Evolutionary conservation across 768 basidiomycete genomes (phyloP).

Genomic region (Psilocybe tampanensis): DNA sequence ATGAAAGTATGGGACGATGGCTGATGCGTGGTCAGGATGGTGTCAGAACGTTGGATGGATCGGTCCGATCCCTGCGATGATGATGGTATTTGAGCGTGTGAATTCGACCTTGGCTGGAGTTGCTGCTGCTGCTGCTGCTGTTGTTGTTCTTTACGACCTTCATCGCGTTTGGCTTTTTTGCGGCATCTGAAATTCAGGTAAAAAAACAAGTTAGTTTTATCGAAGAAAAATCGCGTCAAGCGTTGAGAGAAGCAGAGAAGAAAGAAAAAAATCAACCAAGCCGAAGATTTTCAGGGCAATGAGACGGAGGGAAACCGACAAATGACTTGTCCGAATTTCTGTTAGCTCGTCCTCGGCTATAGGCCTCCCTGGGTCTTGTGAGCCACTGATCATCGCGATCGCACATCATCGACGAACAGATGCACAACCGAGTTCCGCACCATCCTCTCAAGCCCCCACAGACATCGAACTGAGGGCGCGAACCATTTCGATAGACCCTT

Average conservation of each 20-base stretch:
- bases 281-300: background rate
- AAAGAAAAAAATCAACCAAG: background rate
- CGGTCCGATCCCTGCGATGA: constrained; percentile 24
- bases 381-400: background rate
- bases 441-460: too few relatives aligned
- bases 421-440: too few relatives aligned
- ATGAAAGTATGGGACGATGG: constrained; percentile 12
- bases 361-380: background rate
- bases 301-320: too few relatives aligned
- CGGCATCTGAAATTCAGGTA: constrained; percentile 53
- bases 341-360: background rate
- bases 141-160: constrained; percentile 51
- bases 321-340: background rate
- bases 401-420: too few relatives aligned
- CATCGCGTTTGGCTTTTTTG: constrained; percentile 87
- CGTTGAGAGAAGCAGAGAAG: background rate
- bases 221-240: background rate
- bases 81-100: constrained; percentile 20
- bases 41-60: constrained; percentile 28
- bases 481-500: too few relatives aligned
- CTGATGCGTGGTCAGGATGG: constrained; percentile 24
- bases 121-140: constrained; percentile 25
- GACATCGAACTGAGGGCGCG: too few relatives aligned
- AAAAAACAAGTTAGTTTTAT: background rate
- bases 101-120: constrained; percentile 16